phyloP scores from a whole-genome alignment of 768 basidiomycete genomes.

The Auriscalpium vulgare region DNA sequence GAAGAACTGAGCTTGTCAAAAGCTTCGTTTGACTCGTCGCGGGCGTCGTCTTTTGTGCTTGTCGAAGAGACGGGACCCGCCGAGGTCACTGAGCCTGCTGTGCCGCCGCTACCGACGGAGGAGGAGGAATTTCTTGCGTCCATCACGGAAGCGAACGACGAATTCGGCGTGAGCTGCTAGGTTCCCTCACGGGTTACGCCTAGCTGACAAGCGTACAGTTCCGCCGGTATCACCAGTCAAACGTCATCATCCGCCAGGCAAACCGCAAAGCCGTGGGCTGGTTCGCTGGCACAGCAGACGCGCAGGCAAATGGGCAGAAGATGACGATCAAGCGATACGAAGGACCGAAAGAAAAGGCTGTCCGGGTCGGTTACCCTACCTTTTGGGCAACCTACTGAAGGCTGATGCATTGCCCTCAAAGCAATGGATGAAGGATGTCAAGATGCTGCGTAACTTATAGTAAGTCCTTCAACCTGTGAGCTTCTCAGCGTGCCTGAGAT shows the following conservation, averaged over 20 bases:
- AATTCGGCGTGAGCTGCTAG: slow-evolving; percentile 6
- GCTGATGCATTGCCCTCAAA: slow-evolving; percentile 10
- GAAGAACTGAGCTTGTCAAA: neutral
- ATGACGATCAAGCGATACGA: slow-evolving; percentile 40
- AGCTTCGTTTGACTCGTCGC: neutral
- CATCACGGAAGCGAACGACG: slow-evolving; percentile 5
- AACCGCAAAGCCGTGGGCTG: slow-evolving; percentile 27
- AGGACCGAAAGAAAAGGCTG: slow-evolving; percentile 23
- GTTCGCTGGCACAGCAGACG: slow-evolving; percentile 39
- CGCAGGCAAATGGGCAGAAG: slow-evolving; percentile 31
- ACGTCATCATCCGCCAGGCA: slow-evolving; percentile 30
- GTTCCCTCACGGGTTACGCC: neutral
- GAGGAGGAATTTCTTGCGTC: slow-evolving; percentile 11
- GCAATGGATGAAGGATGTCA: slow-evolving; percentile 45
- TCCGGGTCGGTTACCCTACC: slow-evolving; percentile 20
- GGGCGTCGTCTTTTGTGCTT: slow-evolving; percentile 4
- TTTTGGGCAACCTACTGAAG: neutral
- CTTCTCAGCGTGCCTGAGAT: neutral
- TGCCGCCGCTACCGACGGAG: neutral
- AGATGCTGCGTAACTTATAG: slow-evolving; percentile 42
- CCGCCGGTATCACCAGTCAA: slow-evolving; percentile 42
- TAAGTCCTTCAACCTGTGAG: slow-evolving; percentile 18
- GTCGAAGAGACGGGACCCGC: neutral
- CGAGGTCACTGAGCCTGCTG: neutral
- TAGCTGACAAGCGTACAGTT: slow-evolving; percentile 26